Base-by-base conservation (phyloP, 225 moss, liverwort and hornwort species). In the Physcomitrellopsis africana region DNA sequence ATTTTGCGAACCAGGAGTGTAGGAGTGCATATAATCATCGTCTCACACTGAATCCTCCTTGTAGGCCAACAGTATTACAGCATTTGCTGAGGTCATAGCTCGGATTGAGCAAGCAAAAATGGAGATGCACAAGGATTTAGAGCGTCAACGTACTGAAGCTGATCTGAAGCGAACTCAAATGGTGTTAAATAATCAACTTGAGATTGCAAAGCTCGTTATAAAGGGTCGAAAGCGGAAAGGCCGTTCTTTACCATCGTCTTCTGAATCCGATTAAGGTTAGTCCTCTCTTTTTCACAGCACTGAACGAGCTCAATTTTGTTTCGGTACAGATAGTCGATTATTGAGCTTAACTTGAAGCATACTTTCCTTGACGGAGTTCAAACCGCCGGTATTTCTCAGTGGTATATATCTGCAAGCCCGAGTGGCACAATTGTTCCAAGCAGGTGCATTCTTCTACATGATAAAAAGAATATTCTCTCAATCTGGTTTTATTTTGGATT, bases 91-190 rank as follows among this genome's bases (percentile, higher is more conserved):
- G 71, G 84, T 84, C 42, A 74, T 87, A 42, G 79, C 79, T 14
- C 87, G 84, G 16, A 87, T 87, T 67, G 87, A 87, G 71, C 84
- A 84, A 82, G 87, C 87, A 11, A 87, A 87, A 74, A 87, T 87
- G 87, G 87, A 87, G 77, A 84, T 87, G 87, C 84, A 84, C 15
- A 87, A 84, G 71, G 87, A 87, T 51, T 75, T 87, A 74, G 87
- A 87, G 68, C 84, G 84, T 63, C 87, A 84, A 68, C 87, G 84
- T 18, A 84, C 81, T 11, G 87, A 87, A 72, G 87, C 87, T 10
- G 87, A 87, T 65, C 68, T 87, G 15, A 87, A 80, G 77, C 81
- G 87, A 58, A 87, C 87, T 59, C 84, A 87, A 73, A 84, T 87
- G 87, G 84, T 87, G 67, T 72, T 87, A 43, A 76, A 87, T 65